These are phyloP conservation scores for Crithidia acanthocephali DNA, from an alignment of 208 protist species.

Conservation along the genomic window DNA sequence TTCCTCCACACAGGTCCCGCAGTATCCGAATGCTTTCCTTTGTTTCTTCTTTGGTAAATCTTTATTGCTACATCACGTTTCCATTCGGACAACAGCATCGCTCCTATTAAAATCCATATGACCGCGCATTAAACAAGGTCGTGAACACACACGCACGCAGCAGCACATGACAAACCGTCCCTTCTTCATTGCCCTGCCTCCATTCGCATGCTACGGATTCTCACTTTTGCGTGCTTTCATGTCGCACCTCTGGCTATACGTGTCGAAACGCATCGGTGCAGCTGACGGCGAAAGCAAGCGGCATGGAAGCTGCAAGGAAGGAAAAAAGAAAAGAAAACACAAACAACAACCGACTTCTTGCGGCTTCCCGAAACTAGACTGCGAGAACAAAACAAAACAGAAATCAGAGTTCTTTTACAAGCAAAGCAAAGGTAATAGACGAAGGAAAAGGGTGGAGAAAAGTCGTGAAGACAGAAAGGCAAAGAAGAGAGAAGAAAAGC, in stretches of 20 bases:
- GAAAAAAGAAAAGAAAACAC: neutral
- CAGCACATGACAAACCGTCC: too few relatives aligned
- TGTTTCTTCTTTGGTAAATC: too few relatives aligned
- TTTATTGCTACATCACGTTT: too few relatives aligned
- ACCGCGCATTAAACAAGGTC: too few relatives aligned
- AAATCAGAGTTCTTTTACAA: neutral
- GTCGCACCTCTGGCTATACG: neutral
- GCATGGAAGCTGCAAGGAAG: neutral
- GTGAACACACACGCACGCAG: too few relatives aligned
- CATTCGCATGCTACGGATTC: too few relatives aligned
- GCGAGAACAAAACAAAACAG: neutral
- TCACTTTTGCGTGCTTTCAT: neutral
- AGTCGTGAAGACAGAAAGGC: neutral
- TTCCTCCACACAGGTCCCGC: too few relatives aligned
- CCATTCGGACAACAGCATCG: too few relatives aligned
- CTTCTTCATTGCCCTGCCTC: too few relatives aligned
- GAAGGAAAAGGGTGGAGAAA: neutral
- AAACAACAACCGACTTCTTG: neutral
- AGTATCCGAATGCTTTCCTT: too few relatives aligned
- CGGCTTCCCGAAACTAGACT: neutral
- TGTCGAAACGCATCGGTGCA: neutral
- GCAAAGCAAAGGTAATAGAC: neutral
- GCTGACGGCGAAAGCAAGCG: neutral
- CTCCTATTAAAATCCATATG: too few relatives aligned
- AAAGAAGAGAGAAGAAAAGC: neutral